Conservation (phyloP, 108 stramenopile genomes). For the Fragilariopsis cylindrus region DNA sequence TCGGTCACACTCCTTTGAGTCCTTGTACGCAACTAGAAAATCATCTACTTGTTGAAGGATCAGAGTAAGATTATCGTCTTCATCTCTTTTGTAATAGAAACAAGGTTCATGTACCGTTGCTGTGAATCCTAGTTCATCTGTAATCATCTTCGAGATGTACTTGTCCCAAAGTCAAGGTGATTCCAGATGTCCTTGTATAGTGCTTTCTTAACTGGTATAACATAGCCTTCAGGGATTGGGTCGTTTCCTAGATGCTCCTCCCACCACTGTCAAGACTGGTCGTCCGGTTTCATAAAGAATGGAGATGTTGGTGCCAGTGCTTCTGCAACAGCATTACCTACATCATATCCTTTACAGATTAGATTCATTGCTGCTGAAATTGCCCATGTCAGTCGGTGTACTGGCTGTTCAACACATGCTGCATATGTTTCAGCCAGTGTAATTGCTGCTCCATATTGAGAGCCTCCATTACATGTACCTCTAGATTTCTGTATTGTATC, state of each 20-base stretch:
- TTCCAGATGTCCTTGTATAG: too few species aligned
- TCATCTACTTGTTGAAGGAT: conserved; percentile 2
- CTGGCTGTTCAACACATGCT: conserved; percentile 36
- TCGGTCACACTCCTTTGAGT: not conserved
- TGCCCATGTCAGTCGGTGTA: conserved; percentile 32
- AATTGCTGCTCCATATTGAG: not conserved
- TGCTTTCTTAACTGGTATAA: too few species aligned
- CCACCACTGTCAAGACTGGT: conserved; percentile 38
- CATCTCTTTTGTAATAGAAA: not conserved
- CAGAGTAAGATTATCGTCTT: not conserved
- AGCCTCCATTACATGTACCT: conserved; percentile 16
- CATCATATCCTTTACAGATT: conserved; percentile 32
- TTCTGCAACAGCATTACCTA: conserved; percentile 41
- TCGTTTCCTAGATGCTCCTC: not conserved
- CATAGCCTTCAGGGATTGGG: not conserved
- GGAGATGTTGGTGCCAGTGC: conserved; percentile 30
- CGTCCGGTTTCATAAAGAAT: conserved; percentile 33
- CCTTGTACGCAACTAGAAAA: not conserved
- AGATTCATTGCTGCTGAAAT: conserved; percentile 22
- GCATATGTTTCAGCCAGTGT: conserved; percentile 18
- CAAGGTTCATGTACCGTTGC: conserved; percentile 36
- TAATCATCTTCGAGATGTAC: not conserved
- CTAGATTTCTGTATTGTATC: not conserved
- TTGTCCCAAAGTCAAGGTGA: not conserved
- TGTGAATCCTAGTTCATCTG: conserved; percentile 28